These are phyloP conservation scores for Opeltia flavorubescens DNA, from an alignment of 495 filamentous ascomycete genomes.

Conservation along the genomic window DNA sequence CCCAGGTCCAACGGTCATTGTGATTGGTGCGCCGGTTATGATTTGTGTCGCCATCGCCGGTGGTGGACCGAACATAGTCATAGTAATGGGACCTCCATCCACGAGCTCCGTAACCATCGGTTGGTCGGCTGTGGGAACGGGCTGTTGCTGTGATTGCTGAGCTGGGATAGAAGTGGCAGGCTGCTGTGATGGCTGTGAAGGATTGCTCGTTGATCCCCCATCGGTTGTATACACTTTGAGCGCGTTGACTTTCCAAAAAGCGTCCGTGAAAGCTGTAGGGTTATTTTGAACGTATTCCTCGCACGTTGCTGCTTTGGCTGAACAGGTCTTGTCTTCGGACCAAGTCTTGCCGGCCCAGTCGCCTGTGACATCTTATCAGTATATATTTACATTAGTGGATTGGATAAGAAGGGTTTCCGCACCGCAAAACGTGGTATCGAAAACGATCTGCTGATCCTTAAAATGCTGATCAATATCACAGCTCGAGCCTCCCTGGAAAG, in stretches of 20 bases:
- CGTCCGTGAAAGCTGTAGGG: slow-evolving; percentile 37
- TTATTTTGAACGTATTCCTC: slow-evolving; percentile 48
- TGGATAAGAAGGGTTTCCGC: background rate
- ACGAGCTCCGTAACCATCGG: background rate
- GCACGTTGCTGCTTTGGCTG: slow-evolving; percentile 34
- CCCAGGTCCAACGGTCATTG: background rate
- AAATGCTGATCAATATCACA: slow-evolving; percentile 52
- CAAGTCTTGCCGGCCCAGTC: slow-evolving; percentile 42
- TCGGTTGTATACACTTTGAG: slow-evolving; percentile 42
- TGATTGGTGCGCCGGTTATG: background rate
- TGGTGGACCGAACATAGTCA: background rate
- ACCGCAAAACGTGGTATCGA: slow-evolving; percentile 5
- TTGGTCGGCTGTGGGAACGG: too few relatives aligned
- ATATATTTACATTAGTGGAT: background rate
- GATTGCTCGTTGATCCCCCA: slow-evolving; percentile 1
- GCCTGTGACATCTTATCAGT: slow-evolving; percentile 32
- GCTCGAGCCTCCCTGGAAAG: slow-evolving; percentile 35
- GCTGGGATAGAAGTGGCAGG: background rate
- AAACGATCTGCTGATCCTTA: slow-evolving; percentile 43
- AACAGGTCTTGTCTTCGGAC: slow-evolving; percentile 16
- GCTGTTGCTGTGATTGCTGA: background rate
- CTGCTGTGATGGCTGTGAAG: background rate
- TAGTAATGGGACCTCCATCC: background rate
- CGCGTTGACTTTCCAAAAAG: slow-evolving; percentile 51
- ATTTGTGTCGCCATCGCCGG: background rate